Base-by-base conservation (phyloP, 1,284 basidiomycete genomes). In the Kalmanozyma brasiliensis region DNA sequence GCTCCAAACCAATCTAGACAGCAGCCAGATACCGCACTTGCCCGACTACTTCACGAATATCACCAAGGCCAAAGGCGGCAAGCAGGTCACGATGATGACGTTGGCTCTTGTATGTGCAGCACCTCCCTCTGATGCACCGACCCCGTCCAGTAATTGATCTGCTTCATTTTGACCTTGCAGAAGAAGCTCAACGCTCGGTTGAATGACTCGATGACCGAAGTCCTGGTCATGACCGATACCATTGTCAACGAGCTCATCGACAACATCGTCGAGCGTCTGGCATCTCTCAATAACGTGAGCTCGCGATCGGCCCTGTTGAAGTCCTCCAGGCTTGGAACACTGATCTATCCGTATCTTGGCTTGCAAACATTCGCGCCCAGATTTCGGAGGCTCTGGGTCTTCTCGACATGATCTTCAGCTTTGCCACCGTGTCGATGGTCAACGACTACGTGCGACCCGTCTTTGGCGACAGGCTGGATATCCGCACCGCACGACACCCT, bases 121-220 rank as follows among this genome's bases (percentile, higher is more conserved):
- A 0, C 22, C 11, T 30, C 16, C 9, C 3, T 11, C 4, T 16
- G 2, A 17, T 13, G n/a, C 8, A 38, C 13, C 10, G 16, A 10
- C n/a, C 30, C 13, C 8, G 7, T 7, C 6, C 20, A 10, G n/a
- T 4, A 1, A 16, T 36, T 52, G 36, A 46, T 46, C 32, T 13
- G 8, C 1, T 13, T 17, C 26, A 23, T 2, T 29, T 14, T 13
- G 30, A 14, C 4, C 13, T n/a, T n/a, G 29, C 45, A 73, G 68
- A 91, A 91, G 81, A 92, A 93, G 78, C 85, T 91, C 82, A 93
- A 93, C 75, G 89, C 90, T 0, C 84, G 91, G 49, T 89, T 92
- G 87, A 90, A 90, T 73, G 91, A 93, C 74, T 89, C 90, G 0
- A 82, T 93, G 20, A 90, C 92, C 57, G 92, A 93, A 79, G 88